Conservation (phyloP, 1,284 basidiomycete genomes). For the Cutaneotrichosporon sp. region DNA sequence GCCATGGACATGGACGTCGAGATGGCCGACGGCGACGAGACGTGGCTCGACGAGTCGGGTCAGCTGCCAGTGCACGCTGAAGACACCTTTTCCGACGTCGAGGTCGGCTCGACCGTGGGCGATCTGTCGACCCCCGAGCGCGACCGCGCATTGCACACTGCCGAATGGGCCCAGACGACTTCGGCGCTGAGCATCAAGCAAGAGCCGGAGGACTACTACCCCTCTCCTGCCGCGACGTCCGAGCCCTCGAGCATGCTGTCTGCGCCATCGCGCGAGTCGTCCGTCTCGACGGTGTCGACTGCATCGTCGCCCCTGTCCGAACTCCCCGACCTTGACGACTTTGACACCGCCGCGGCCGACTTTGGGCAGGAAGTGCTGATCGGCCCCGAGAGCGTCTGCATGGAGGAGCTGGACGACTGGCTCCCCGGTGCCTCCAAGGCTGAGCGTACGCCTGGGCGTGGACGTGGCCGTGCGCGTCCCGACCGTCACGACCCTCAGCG, state of each 20-base stretch:
- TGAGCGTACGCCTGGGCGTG: conserved; percentile 27
- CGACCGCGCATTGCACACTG: conserved; percentile 38
- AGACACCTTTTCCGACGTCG: conserved; percentile 36
- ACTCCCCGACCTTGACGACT: conserved; percentile 21
- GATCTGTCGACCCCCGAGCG: conserved; percentile 36
- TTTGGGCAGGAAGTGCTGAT: conserved; percentile 25
- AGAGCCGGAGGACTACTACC: conserved; percentile 37
- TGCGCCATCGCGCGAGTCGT: conserved; percentile 15
- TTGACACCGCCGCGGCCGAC: conserved; percentile 1
- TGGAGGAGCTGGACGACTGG: conserved; percentile 45
- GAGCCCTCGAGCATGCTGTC: conserved; percentile 17
- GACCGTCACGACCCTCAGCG: conserved; percentile 7
- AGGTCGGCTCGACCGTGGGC: conserved; percentile 30
- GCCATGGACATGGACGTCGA: conserved; percentile 34
- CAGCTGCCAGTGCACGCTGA: conserved; percentile 42
- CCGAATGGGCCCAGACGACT: conserved; percentile 39
- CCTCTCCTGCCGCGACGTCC: conserved; percentile 29
- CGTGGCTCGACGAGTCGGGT: conserved; percentile 39
- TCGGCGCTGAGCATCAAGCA: conserved; percentile 32
- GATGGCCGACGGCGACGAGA: conserved; percentile 16
- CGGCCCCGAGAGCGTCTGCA: conserved; percentile 39
- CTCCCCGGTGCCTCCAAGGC: conserved; percentile 18
- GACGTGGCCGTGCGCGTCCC: conserved; percentile 13
- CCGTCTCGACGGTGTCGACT: conserved; percentile 11
- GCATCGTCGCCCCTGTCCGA: conserved; percentile 35